Evolutionary conservation across 192 early-diverging fungal genomes (phyloP), one percentile per base, ranked within the genome.

Genomic region (Podila verticillata): DNA sequence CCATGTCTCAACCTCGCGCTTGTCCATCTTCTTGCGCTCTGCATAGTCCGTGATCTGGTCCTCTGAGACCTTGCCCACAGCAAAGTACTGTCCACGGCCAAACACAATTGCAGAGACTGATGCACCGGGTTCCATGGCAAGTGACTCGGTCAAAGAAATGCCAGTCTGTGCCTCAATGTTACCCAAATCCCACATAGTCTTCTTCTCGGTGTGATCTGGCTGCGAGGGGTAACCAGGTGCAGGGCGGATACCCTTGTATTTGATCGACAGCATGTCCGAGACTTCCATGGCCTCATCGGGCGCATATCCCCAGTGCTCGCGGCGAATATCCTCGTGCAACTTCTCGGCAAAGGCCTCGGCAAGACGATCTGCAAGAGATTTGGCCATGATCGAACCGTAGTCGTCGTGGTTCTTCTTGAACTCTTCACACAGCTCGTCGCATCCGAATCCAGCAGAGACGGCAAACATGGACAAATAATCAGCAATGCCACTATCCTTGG

Each of bases 211-310:
- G 78, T 98, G 96, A 68, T 98, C 96, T 17, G 96, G 96, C 80
- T 98, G 96, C 28, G 91, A 95, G 29, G 96, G 96, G 74, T 98
- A 98, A 26, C 96, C 96, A 2, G 96, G 96, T 0, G 96, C 96
- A 3, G 96, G 96, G 15, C 96, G 93, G 69, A 98, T 98, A 61
- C 96, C 96, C 75, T 95, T 92, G 84, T 98, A 98, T 80, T 95
- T 95, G 75, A 98, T 92, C 80, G 92, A 90, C 74, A 98, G 88
- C 88, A 97, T 75, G 36, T 96, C 95, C 63, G 89, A 89, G 35
- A 93, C 87, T 30, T 89, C 82, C 62, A 98, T 85, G 1, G 84
- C 84, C 84, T 97, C 96, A 20, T 92, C 84, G 4, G 88, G 84
- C 10, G 94, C 87, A 85, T 96, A 98, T 59, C 96, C 96, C 96